Base-by-base conservation (phyloP, 768 basidiomycete genomes). In the Boletus rubropictus region DNA sequence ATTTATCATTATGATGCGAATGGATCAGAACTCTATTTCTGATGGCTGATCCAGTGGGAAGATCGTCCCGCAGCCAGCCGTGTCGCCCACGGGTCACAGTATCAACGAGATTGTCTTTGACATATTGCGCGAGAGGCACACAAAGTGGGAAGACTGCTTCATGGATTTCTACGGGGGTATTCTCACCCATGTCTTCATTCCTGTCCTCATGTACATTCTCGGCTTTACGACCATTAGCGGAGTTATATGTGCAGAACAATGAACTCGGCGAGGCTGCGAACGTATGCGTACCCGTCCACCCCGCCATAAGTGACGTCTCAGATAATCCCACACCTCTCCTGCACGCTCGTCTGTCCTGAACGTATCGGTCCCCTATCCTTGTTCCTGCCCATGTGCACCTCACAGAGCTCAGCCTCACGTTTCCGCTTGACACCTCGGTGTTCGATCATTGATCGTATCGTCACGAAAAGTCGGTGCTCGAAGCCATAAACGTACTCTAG, bases 261-360 rank as follows among this genome's bases (percentile, higher is more conserved):
- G 52, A 89, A 90, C 63, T 86, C 82, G 21, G 86, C 86, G 45
- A 90, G 56, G 60, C 88, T 89, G 50, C 83, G 72, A 43, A 83
- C 75, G 61, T 89, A 89, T 5, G 87, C 87, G 22, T 81, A 65
- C 2, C 88, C 87, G 46, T 87, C 85, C 0, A 80, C 72, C 38
- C 88, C 86, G 0, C 88, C 87, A 58, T 89, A 89, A 0, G 89
- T 86, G n/a, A 87, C 59, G 58, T 88, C 84, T 17, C 76, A 89
- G 37, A 55, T 83, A 86, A n/a, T 72, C 74, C 64, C 86, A 82
- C 2, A 77, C 84, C 20, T 75, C 72, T n/a, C 62, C 62, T 10
- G 76, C 79, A 5, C 72, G 68, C 40, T 68, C 69, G 11, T 68
- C 60, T 18, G 68, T 73, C 76, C 79, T 86, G 51, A 80, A 81